Base-by-base conservation (phyloP, 768 basidiomycete genomes). In the Rhodotorula toruloides region DNA sequence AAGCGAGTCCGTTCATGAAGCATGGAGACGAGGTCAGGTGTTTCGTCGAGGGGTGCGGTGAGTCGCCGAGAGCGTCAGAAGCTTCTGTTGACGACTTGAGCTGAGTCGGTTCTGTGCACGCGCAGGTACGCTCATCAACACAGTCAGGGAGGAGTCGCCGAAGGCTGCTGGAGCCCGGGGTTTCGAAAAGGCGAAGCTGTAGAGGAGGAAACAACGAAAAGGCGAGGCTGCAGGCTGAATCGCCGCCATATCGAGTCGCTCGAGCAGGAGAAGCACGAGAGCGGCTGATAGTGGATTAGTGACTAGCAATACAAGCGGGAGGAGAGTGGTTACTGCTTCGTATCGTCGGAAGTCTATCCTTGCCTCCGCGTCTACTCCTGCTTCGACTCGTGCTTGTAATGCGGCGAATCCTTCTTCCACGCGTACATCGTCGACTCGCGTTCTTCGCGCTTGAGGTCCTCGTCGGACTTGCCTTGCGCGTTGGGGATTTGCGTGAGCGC, bases 401-500 rank as follows among this genome's bases (percentile, higher is more conserved):
- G 47, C 44, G 44, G 44, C 47, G 47, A n/a, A 29, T 25, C 22
- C 37, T 47, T 54, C 42, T 57, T 60, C 64, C 65, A 73, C 39
- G 61, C 53, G 63, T 70, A 73, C 68, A 71, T 70, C 37, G 49
- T 53, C n/a, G 46, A 36, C 53, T 73, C 72, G 40, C 68, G 65
- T 17, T 44, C 59, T 14, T 65, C 56, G 47, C 68, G 58, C 57
- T 73, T 68, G 47, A 63, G 25, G 39, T 68, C 71, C 22, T 62
- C 67, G 54, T 55, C 72, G 37, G 56, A 64, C 58, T 46, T 40
- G 34, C 68, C 72, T 22, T 55, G 36, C 1, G 46, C 50, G 36
- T 70, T 65, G 8, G 68, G 70, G 25, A 75, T 54, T n/a, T 63
- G 57, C 12, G 67, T 68, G 14, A 76, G 63, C 19, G 66, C 76